Evolutionary conservation across 805 yeast genomes (phyloP).

Genomic region (Pichia insulana): DNA sequence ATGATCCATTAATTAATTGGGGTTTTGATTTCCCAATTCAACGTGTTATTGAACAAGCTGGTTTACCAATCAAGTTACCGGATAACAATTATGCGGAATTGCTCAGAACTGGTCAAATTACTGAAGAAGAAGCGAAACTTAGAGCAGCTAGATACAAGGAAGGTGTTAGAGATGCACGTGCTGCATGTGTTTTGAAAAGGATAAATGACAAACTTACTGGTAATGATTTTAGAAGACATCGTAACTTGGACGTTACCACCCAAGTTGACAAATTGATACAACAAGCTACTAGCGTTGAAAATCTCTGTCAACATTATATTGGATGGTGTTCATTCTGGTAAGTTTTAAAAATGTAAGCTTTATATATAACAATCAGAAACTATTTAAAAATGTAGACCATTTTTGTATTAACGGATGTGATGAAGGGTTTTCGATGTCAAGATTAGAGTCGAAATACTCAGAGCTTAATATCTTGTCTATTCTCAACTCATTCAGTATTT

Average conservation of each 20-base stretch:
- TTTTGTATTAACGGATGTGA: conserved; percentile 25
- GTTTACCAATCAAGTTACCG: conserved; percentile 46
- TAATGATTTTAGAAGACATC: conserved; percentile 71
- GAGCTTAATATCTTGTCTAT: conserved; percentile 50
- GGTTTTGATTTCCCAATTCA: conserved; percentile 89
- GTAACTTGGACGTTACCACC: conserved; percentile 68
- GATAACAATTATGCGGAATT: conserved; percentile 63
- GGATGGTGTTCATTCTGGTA: conserved; percentile 99
- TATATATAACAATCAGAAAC: background rate
- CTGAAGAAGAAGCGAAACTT: conserved; percentile 65
- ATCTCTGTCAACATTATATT: conserved; percentile 89
- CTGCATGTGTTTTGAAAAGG: conserved; percentile 79
- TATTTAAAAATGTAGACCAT: conserved; percentile 15
- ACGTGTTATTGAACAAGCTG: conserved; percentile 66
- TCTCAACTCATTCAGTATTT: conserved; percentile 45
- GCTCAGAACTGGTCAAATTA: conserved; percentile 63
- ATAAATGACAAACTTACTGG: conserved; percentile 92
- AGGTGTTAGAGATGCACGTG: conserved; percentile 79
- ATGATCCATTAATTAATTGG: conserved; percentile 98
- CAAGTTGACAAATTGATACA: conserved; percentile 92
- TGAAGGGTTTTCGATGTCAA: conserved; percentile 27
- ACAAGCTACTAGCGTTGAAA: conserved; percentile 94
- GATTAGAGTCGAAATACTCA: conserved; percentile 43
- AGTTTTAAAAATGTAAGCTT: background rate
- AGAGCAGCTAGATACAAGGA: conserved; percentile 62